phyloP scores from a whole-genome alignment of 768 basidiomycete genomes.

The Leccinum sublutescens region DNA sequence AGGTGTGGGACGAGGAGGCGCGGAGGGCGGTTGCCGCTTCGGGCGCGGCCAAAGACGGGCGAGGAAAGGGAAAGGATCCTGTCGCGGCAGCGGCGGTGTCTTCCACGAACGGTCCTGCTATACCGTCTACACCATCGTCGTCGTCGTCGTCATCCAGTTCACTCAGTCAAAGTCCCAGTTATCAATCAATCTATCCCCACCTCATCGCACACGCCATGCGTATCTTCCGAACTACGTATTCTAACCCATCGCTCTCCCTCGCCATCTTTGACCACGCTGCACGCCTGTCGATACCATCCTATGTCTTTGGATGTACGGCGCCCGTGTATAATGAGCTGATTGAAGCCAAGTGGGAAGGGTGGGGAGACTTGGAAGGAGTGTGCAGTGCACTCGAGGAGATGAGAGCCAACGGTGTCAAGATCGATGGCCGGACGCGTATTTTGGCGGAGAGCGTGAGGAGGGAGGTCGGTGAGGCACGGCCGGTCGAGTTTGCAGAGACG shows the following conservation, averaged over 20 bases:
- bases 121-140: background rate
- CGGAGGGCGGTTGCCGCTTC: constrained; percentile 33
- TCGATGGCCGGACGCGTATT: constrained; percentile 57
- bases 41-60: background rate
- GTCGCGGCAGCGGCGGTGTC: background rate
- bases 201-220: constrained; percentile 77
- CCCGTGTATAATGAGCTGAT: constrained; percentile 87
- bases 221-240: constrained; percentile 73
- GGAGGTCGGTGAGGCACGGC: constrained; percentile 55
- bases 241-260: constrained; percentile 77
- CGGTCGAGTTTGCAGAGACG: constrained; percentile 38
- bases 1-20: constrained; percentile 41
- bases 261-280: constrained; percentile 80
- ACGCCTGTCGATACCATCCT: constrained; percentile 71
- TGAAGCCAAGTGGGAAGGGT: constrained; percentile 77
- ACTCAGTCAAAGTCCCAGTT: constrained; percentile 37
- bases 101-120: background rate
- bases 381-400: constrained; percentile 77
- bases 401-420: constrained; percentile 70
- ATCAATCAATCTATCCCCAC: constrained; percentile 68
- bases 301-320: constrained; percentile 88
- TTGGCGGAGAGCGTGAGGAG: constrained; percentile 63
- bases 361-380: constrained; percentile 79
- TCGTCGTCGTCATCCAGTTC: background rate
- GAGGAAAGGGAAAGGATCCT: background rate